Evolutionary conservation across 1,284 basidiomycete genomes (phyloP).

Genomic region (Fomitopsis schrenkii): DNA sequence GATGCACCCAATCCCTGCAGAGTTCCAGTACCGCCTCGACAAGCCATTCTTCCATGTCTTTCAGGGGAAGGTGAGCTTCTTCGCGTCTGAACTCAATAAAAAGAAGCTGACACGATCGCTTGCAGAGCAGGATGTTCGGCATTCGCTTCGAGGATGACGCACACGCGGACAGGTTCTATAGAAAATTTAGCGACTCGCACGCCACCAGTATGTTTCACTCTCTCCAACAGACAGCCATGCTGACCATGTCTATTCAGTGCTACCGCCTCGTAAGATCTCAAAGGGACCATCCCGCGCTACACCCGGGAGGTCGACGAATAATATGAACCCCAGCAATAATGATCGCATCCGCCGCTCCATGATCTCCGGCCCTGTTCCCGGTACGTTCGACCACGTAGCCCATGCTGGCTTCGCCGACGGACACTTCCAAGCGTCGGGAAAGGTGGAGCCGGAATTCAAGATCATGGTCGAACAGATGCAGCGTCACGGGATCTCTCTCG

Average conservation of each 20-base stretch:
- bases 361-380: slow-evolving; percentile 71
- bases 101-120: background rate
- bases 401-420: slow-evolving; percentile 82
- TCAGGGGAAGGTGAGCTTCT: slow-evolving; percentile 66
- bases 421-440: slow-evolving; percentile 66
- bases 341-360: slow-evolving; percentile 43
- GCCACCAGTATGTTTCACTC: slow-evolving; percentile 12
- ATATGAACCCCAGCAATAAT: background rate
- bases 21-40: slow-evolving; percentile 82
- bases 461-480: slow-evolving; percentile 61
- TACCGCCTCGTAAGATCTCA: slow-evolving; percentile 8
- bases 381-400: slow-evolving; percentile 83
- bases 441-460: slow-evolving; percentile 78
- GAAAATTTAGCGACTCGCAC: slow-evolving; percentile 34
- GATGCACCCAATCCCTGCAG: slow-evolving; percentile 82
- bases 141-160: slow-evolving; percentile 66
- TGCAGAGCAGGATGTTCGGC: slow-evolving; percentile 77
- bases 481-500: slow-evolving; percentile 44
- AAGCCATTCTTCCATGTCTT: slow-evolving; percentile 93
- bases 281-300: slow-evolving; percentile 3
- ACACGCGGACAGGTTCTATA: slow-evolving; percentile 53
- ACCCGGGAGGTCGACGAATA: background rate
- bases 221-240: background rate
- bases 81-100: background rate
- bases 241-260: slow-evolving; percentile 6